Evolutionary conservation across 805 yeast genomes (phyloP), one percentile per base, ranked within the genome.

Genomic region (Peterozyma xylosa): DNA sequence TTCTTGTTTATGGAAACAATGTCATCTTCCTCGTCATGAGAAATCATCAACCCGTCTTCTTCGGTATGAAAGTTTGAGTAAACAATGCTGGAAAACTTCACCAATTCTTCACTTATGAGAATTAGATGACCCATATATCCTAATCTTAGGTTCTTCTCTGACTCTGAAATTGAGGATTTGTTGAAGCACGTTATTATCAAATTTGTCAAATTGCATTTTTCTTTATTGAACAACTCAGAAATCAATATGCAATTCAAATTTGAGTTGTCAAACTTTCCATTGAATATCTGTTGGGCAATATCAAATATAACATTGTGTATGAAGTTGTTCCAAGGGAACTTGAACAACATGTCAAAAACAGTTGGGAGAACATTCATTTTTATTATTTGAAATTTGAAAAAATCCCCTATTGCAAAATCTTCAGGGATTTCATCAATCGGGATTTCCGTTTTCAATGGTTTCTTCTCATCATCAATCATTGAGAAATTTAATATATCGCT

Each of bases 291-390:
- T 61, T 93, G 99, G 17, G 93, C 82, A 47, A 93, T 74, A 63
- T 93, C 99, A 68, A 91, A 93, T 10, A 91, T 93, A 39, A 93
- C 99, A 58, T 91, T 93, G 62, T 93, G 99, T 73, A 91, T 76
- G 56, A 93, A 93, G 58, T 93, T 93, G 60, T 93, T 93, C 98
- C 98, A 93, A 7, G 98, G 96, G 62, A 82, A 88, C 49, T 74
- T 68, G 52, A 88, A 77, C 53, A 93, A 80, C 68, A 85, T 79
- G 27, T 72, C 59, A 5, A 89, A 68, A 5, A 89, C 78, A 21
- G 74, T 70, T 11, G 78, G 68, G 30, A 90, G 69, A 43, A 88
- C 76, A 30, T 72, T 70, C 53, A 80, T 79, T 54, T 89, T 95
- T 42, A 82, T 72, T 14, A 93, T 66, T 48, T 84, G 80, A 35